Conservation (phyloP, 805 yeast genomes). For the Candida awuae region DNA sequence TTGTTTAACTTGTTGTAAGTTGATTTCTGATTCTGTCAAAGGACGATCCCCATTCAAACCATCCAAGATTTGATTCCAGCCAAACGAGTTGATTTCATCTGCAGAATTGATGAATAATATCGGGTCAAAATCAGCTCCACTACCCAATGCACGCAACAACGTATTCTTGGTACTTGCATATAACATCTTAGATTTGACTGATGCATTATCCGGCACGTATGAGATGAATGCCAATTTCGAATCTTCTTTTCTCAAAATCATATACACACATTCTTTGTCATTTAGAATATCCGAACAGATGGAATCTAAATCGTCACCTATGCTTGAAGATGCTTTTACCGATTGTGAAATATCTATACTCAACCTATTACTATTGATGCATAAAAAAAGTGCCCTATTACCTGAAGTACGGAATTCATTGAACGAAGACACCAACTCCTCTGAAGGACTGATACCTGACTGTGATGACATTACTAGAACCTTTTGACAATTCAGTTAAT, state of each 20-base stretch:
- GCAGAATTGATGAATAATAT: conserved; percentile 48
- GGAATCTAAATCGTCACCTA: conserved; percentile 6
- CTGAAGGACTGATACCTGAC: conserved; percentile 12
- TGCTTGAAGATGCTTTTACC: neutral
- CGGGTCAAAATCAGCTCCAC: conserved; percentile 46
- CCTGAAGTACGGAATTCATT: conserved; percentile 1
- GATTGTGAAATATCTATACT: neutral
- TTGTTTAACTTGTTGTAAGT: conserved; percentile 38
- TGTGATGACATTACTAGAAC: conserved; percentile 13
- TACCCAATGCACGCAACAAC: conserved; percentile 50
- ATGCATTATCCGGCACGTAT: conserved; percentile 80
- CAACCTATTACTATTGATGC: conserved; percentile 1
- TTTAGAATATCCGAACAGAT: conserved; percentile 4
- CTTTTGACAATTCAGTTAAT: too few species aligned
- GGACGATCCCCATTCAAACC: conserved; percentile 37
- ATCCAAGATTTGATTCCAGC: conserved; percentile 36
- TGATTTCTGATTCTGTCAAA: conserved; percentile 52
- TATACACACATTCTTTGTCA: conserved; percentile 31
- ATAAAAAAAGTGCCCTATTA: neutral
- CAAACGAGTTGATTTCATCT: conserved; percentile 44
- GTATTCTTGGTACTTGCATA: conserved; percentile 87
- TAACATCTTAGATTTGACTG: conserved; percentile 80
- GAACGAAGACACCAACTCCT: neutral
- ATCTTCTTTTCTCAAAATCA: conserved; percentile 27
- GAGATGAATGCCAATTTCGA: conserved; percentile 53